Percentiles rank a stretch among this genome's conserved stretches.
These are phyloP conservation scores for Umbelopsis sp. DNA, from an alignment of 192 early-diverging fungal genomes.

Conservation along the genomic window DNA sequence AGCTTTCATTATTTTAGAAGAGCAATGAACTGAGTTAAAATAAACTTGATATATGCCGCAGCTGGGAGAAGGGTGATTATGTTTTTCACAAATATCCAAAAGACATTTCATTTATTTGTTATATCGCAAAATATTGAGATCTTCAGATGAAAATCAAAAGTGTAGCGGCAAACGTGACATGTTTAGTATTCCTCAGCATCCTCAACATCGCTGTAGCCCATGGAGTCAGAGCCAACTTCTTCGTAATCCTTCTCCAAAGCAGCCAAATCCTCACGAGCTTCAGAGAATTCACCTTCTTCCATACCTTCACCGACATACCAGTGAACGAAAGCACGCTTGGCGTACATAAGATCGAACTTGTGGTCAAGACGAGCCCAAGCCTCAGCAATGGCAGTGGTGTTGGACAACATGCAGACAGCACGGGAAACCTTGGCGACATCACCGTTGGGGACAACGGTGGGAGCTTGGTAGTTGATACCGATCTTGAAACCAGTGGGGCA, in stretches of 20 bases:
- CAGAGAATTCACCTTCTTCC: slow-evolving; percentile 99
- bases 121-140: background rate
- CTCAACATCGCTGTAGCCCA: slow-evolving; percentile 38
- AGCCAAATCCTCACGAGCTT: slow-evolving; percentile 99
- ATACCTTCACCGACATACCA: slow-evolving; percentile 99
- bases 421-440: slow-evolving; percentile 96
- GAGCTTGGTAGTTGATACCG: slow-evolving; percentile 95
- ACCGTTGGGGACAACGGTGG: slow-evolving; percentile 88
- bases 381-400: slow-evolving; percentile 99
- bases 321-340: slow-evolving; percentile 99
- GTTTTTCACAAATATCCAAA: slow-evolving; percentile 20
- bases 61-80: too few species aligned
- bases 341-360: slow-evolving; percentile 99
- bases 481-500: slow-evolving; percentile 99
- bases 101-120: background rate
- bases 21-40: too few species aligned
- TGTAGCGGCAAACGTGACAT: background rate
- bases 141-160: background rate
- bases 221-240: slow-evolving; percentile 97
- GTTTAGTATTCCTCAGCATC: slow-evolving; percentile 21
- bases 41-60: too few species aligned
- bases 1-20: too few species aligned
- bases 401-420: slow-evolving; percentile 97
- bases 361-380: slow-evolving; percentile 99
- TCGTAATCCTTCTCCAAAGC: slow-evolving; percentile 99